These are phyloP conservation scores for Leccinum ponderosum DNA, from an alignment of 1,284 basidiomycete genomes.

Conservation along the genomic window DNA sequence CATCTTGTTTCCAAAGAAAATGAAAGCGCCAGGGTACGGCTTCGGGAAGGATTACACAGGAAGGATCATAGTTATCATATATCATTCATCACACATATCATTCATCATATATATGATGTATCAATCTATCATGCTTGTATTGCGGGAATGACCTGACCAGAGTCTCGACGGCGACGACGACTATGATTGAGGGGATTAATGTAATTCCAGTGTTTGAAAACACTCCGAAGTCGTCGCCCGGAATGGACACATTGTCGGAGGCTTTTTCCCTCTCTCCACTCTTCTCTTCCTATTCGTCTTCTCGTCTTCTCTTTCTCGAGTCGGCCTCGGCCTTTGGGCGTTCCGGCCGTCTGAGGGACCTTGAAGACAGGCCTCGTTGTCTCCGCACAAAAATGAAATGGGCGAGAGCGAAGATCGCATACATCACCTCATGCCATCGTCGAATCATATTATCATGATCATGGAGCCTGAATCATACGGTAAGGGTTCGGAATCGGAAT, in stretches of 20 bases:
- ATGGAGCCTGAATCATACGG: not conserved
- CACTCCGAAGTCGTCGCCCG: not conserved
- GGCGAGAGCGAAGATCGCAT: not conserved
- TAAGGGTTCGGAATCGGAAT: not conserved
- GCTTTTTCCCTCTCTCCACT: not conserved
- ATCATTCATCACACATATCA: not conserved
- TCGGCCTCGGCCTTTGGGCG: not conserved
- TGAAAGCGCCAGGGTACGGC: not conserved
- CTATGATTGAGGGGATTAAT: not conserved
- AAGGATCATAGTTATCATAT: not conserved
- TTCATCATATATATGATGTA: not conserved
- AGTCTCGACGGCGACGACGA: not conserved
- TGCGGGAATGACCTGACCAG: not conserved
- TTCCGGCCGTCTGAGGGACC: not conserved
- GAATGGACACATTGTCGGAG: constrained; percentile 6
- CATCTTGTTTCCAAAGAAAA: not conserved
- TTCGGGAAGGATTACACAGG: not conserved
- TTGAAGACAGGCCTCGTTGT: constrained; percentile 4
- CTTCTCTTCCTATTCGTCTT: not conserved
- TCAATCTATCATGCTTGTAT: not conserved
- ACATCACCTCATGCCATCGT: not conserved
- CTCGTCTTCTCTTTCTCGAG: not conserved
- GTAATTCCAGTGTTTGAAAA: not conserved
- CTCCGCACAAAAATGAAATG: constrained; percentile 10
- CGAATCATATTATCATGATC: not conserved